Evolutionary conservation across 148 eudicot species (phyloP).

Genomic region (Rheum nobile): DNA sequence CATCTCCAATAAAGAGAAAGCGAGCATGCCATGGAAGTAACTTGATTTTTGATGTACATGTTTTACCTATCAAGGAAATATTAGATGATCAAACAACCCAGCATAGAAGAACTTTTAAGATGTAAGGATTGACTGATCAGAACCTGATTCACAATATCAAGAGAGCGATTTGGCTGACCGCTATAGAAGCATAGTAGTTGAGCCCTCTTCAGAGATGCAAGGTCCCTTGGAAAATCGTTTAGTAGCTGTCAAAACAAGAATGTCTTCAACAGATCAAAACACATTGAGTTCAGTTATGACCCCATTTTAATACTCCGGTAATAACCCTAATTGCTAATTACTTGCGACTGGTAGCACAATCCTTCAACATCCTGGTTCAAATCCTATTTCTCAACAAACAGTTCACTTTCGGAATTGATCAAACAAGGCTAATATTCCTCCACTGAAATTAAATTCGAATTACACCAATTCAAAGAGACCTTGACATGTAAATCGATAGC

Average conservation of each 20-base stretch:
- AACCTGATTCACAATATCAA: constrained; percentile 82
- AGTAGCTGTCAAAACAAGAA: constrained; percentile 33
- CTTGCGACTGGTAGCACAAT: too few species aligned
- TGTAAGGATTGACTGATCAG: neutral
- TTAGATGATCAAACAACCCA: neutral
- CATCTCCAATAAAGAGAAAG: constrained; percentile 82
- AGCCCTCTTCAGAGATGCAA: constrained; percentile 73
- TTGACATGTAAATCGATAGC: constrained; percentile 58
- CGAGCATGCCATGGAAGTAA: constrained; percentile 81
- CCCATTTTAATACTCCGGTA: neutral
- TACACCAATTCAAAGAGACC: constrained; percentile 21
- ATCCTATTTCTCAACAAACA: neutral
- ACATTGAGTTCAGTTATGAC: neutral
- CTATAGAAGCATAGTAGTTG: constrained; percentile 83
- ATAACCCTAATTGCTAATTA: neutral
- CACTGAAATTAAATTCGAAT: neutral
- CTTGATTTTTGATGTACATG: constrained; percentile 43
- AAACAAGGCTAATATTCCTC: neutral
- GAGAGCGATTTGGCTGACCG: constrained; percentile 60
- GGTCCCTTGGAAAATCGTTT: constrained; percentile 65
- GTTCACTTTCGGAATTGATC: neutral
- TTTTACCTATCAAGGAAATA: constrained; percentile 35
- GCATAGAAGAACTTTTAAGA: neutral
- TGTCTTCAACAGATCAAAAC: neutral
- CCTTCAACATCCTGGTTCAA: neutral